phyloP scores from a whole-genome alignment of 2,329 filamentous ascomycete genomes.

The Xylogone sp. region DNA sequence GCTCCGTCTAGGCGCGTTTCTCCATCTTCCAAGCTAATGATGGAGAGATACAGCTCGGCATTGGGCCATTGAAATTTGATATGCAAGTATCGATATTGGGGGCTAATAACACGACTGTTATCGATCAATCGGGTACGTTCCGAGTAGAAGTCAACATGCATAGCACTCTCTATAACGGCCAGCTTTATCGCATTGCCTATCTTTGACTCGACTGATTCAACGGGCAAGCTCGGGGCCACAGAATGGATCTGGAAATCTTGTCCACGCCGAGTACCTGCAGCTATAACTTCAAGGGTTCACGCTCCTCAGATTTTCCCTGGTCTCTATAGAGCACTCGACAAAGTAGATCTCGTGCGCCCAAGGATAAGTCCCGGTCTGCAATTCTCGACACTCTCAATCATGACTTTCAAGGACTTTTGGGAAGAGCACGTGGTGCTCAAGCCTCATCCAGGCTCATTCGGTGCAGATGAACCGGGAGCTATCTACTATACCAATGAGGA shows the following conservation, averaged over 20 bases:
- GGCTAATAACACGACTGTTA: neutral
- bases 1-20: too few species aligned
- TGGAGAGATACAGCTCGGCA: too few species aligned
- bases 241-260: neutral
- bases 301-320: neutral
- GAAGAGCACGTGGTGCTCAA: constrained; percentile 2
- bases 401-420: constrained; percentile 1
- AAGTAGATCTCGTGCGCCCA: neutral
- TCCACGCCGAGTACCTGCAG: neutral
- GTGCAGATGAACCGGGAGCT: constrained; percentile 8
- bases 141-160: neutral
- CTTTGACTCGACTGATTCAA: neutral
- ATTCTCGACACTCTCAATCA: constrained; percentile 1
- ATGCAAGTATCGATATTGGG: neutral
- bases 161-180: neutral
- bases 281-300: neutral
- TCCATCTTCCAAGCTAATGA: too few species aligned
- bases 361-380: neutral
- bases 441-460: constrained; percentile 12
- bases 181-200: neutral
- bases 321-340: neutral
- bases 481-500: constrained; percentile 15
- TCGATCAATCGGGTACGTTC: neutral
- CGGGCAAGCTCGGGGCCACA: neutral
- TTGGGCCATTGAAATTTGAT: neutral